These are phyloP conservation scores for Arxiozyma heterogenica DNA, from an alignment of 1,139 yeast species.

Conservation along the genomic window DNA sequence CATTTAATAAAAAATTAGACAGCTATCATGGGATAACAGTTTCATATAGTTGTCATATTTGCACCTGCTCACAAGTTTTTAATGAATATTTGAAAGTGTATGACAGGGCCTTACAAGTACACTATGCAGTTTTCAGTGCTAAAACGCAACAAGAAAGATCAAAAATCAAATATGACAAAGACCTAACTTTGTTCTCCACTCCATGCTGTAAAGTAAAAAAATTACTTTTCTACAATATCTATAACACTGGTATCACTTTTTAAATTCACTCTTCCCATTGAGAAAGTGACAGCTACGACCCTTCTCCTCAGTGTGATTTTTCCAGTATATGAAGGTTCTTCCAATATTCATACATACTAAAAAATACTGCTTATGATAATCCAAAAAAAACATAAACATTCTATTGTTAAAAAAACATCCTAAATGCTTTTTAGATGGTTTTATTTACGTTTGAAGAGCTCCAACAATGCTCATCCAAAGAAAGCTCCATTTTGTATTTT, in stretches of 20 bases:
- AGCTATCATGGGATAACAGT: too few relatives aligned
- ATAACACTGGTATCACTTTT: background rate
- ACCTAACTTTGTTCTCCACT: background rate
- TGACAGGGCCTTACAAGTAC: background rate
- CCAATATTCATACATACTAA: background rate
- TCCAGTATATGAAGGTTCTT: background rate
- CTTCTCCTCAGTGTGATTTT: too few relatives aligned
- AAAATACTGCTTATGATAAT: too few relatives aligned
- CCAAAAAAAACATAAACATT: too few relatives aligned
- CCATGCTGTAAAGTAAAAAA: background rate
- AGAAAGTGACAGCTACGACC: background rate
- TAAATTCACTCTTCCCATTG: background rate
- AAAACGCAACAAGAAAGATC: background rate
- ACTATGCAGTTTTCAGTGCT: background rate
- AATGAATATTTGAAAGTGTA: too few relatives aligned
- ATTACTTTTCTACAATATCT: too few relatives aligned
- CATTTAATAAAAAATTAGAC: too few relatives aligned
- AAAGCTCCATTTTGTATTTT: constrained; percentile 1
- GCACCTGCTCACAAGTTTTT: background rate
- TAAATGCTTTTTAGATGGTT: background rate
- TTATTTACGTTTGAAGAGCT: background rate
- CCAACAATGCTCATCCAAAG: background rate
- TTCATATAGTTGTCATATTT: too few relatives aligned
- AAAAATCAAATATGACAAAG: background rate
- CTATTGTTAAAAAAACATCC: background rate